Evolutionary conservation across 176 grass and related monocot genomes (phyloP), one percentile per base, ranked within the genome.

Genomic region (Aechmea fasciata): DNA sequence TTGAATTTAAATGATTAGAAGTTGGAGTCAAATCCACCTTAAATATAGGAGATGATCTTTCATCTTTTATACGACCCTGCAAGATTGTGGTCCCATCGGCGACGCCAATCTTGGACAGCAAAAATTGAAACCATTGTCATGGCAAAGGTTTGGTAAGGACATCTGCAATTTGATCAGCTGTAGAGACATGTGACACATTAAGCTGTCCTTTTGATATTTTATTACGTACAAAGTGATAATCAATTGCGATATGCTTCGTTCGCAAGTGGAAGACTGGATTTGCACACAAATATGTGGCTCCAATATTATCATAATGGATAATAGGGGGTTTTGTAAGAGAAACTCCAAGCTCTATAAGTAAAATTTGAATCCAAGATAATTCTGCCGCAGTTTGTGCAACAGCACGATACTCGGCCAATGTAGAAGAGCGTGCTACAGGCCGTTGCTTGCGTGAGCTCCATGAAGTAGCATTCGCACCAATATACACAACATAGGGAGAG

Each of bases 391-490:
- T 62, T 13, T 13, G 20, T 13, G 66, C 13, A 2, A 78, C 3
- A 48, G 29, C 51, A 13, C 10, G 12, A 9, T 62, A 63, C 50
- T 64, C 15, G 1, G 67, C 65, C 17, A 65, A 18, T 22, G 54
- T 71, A 9, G 47, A 52, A 0, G 76, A 78, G 1, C 10, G 1
- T 9, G 75, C 15, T 9, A 78, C 52, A 26, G 14, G 11, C 0
- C 29, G 6, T 70, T 78, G 66, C 51, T 78, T 78, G 9, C 51
- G 48, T 11, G 75, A 33, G 48, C 11, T 25, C 75, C 75, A 78
- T 10, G 65, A 78, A 24, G 70, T 69, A 5, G 22, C 12, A 78
- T 29, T 61, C 1, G 11, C 1, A 8, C 50, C 66, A 23, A 78
- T 65, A 49, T 20, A 78, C 0, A 69, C 11, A 41, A 11, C 17